Conservation (phyloP, 768 basidiomycete species). For the Suillus bovinus region DNA sequence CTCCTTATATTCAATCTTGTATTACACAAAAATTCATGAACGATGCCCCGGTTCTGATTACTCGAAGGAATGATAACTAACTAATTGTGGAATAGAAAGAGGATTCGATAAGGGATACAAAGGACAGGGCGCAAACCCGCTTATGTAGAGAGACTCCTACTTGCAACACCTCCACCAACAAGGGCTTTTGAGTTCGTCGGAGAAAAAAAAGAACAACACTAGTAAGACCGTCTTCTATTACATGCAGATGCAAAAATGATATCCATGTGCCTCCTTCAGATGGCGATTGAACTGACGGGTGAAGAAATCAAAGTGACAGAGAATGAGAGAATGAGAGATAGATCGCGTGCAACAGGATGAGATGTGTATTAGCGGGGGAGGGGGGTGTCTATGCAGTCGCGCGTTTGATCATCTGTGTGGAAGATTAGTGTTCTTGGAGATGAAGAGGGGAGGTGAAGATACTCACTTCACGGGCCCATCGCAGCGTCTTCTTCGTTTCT, state of each 20-base stretch:
- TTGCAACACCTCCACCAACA: background rate
- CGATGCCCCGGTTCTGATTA: conserved; percentile 10
- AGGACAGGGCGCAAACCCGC: background rate
- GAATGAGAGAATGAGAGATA: conserved; percentile 26
- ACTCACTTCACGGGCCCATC: conserved; percentile 91
- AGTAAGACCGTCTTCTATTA: conserved; percentile 49
- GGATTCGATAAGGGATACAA: conserved; percentile 12
- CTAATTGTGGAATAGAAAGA: conserved; percentile 8
- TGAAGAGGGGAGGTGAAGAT: background rate
- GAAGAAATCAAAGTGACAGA: conserved; percentile 16
- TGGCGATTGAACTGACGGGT: conserved; percentile 42
- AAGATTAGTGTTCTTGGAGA: background rate
- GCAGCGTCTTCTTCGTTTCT: conserved; percentile 86
- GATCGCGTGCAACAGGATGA: conserved; percentile 51
- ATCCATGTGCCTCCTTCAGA: conserved; percentile 72
- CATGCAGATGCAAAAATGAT: conserved; percentile 53
- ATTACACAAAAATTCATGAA: background rate
- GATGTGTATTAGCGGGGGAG: conserved; percentile 34
- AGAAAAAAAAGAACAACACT: conserved; percentile 5
- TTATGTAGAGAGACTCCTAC: background rate
- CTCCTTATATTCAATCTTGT: background rate
- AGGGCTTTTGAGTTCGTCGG: conserved; percentile 9
- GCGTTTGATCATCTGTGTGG: conserved; percentile 68
- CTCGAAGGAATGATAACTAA: conserved; percentile 10
- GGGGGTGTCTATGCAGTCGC: conserved; percentile 66